Evolutionary conservation across 2,329 filamentous ascomycete genomes (phyloP), one percentile per base, ranked within the genome.

Genomic region (Incumbomyces delicatus): DNA sequence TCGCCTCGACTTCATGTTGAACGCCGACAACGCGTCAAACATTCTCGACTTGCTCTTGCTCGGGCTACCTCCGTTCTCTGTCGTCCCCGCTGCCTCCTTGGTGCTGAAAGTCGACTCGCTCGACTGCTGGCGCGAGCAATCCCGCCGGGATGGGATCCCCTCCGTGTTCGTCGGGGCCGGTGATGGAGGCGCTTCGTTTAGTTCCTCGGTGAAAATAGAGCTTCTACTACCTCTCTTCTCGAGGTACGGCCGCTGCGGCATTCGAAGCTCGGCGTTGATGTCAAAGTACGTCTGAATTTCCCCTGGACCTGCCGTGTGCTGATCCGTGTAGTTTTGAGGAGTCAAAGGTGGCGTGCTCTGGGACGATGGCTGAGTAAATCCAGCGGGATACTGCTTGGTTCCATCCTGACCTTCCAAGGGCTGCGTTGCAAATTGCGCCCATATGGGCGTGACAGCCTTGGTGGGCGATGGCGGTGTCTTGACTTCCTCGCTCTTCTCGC

Each of bases 381-480:
- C 65, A 32, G 70, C 61, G 8, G 72, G 68, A 11, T 73, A 61
- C 16, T 67, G 68, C 46, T 65, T 67, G 2, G 65, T 66, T 22
- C 53, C 60, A 14, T 57, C 52, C 3, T 58, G 52, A 34, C 63
- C 60, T 43, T 63, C 55, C 40, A 63, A 55, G n/a, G 61, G 58
- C 33, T 63, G 62, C 3, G 67, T 66, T 47, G 73, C 67, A 61
- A 90, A 92, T 58, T 92, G 83, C 12, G 85, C 78, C 72, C 86
- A 95, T 47, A 90, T 88, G 22, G 22, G 22, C 22, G 22, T 27
- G 22, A 4, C 8, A 27, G 8, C 8, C 8, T 27, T 27, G 5
- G 22, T 27, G 22, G 22, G 22, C 22, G 22, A 27, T 27, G 22
- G 22, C 8, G 86, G 29, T 77, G 81, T 45, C 74, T 76, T 27